phyloP scores from a whole-genome alignment of 495 filamentous ascomycete genomes.

The Rusavskia elegans region DNA sequence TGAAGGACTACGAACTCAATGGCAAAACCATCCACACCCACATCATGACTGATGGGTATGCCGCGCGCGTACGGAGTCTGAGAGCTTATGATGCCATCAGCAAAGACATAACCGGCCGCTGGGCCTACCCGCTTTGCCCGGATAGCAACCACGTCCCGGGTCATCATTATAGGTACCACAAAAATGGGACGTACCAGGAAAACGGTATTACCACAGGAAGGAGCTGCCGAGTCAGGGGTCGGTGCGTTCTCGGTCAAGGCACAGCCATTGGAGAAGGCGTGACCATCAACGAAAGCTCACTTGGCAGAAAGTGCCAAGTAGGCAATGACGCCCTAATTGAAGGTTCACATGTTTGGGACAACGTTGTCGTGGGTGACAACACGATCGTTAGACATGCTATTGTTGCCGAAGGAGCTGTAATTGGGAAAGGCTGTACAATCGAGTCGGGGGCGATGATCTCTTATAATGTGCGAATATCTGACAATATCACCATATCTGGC shows the following conservation, averaged over 20 bases:
- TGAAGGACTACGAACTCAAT: slow-evolving; percentile 94
- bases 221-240: slow-evolving; percentile 46
- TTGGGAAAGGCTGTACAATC: slow-evolving; percentile 57
- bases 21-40: slow-evolving; percentile 91
- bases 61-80: slow-evolving; percentile 68
- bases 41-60: slow-evolving; percentile 60
- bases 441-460: slow-evolving; percentile 64
- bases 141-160: slow-evolving; percentile 69
- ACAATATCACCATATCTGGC: slow-evolving; percentile 35
- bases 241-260: slow-evolving; percentile 56
- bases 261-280: slow-evolving; percentile 62
- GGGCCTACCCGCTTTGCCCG: slow-evolving; percentile 87
- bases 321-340: slow-evolving; percentile 68
- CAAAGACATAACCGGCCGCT: slow-evolving; percentile 70
- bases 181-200: slow-evolving; percentile 53
- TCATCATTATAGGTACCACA: slow-evolving; percentile 55
- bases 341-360: slow-evolving; percentile 83
- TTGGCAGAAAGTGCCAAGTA: slow-evolving; percentile 73
- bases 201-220: slow-evolving; percentile 56
- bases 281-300: slow-evolving; percentile 50
- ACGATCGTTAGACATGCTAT: slow-evolving; percentile 56
- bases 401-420: slow-evolving; percentile 48
- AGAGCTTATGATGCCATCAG: slow-evolving; percentile 85
- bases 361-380: slow-evolving; percentile 57
- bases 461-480: slow-evolving; percentile 54